phyloP scores from a whole-genome alignment of 106 monocot species.

The Gastrodia elata region DNA sequence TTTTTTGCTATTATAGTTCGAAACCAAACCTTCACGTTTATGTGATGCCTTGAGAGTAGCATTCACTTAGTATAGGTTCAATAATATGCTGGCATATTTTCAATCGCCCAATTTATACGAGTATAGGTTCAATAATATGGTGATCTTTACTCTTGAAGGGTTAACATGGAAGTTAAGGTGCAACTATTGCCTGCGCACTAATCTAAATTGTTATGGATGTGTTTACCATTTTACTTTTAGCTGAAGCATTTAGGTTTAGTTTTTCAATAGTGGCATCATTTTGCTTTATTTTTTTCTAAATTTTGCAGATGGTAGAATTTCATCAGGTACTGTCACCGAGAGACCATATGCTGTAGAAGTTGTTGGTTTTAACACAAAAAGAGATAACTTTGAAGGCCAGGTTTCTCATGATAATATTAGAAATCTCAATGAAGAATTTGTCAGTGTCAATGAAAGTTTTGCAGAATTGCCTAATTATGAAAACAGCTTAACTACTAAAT shows the following conservation, averaged over 20 bases:
- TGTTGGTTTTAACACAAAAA: conserved; percentile 11
- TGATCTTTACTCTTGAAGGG: background rate
- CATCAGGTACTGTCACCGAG: background rate
- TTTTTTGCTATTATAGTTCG: background rate
- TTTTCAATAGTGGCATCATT: background rate
- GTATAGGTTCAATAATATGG: background rate
- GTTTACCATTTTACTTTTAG: background rate
- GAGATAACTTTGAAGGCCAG: conserved; percentile 10
- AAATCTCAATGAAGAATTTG: conserved; percentile 9
- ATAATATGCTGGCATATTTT: background rate
- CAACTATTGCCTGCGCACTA: background rate
- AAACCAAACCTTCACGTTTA: background rate
- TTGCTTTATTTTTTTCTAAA: background rate
- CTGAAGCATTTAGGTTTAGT: background rate
- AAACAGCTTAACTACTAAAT: conserved; percentile 7
- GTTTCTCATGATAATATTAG: background rate
- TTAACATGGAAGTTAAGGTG: conserved; percentile 1
- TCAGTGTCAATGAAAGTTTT: conserved; percentile 7
- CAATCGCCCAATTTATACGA: background rate
- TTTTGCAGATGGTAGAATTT: background rate
- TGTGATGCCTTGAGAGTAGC: background rate
- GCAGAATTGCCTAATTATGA: conserved; percentile 13
- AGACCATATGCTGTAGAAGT: conserved; percentile 3
- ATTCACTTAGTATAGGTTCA: background rate
- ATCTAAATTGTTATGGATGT: background rate